phyloP scores from a whole-genome alignment of 1,284 basidiomycete genomes.

The Irpex sp. region DNA sequence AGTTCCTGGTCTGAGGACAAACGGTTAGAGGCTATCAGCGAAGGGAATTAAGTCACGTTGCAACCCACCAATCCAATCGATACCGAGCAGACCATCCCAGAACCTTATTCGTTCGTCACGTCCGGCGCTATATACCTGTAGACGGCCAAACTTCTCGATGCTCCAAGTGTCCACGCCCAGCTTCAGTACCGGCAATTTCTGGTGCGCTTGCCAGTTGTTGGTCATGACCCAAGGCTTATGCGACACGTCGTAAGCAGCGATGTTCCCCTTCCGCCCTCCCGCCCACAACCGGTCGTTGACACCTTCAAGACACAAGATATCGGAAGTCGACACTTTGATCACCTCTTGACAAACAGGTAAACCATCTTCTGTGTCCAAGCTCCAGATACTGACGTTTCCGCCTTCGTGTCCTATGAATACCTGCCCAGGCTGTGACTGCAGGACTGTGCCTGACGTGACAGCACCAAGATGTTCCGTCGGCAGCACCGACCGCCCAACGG shows the following conservation, averaged over 20 bases:
- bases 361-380: slow-evolving; percentile 44
- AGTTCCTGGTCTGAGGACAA: slow-evolving; percentile 63
- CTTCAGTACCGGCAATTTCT: slow-evolving; percentile 70
- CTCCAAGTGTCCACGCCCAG: slow-evolving; percentile 73
- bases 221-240: slow-evolving; percentile 80
- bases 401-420: slow-evolving; percentile 95
- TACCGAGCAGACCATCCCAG: slow-evolving; percentile 89
- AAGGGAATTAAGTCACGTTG: background rate
- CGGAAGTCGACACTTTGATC: slow-evolving; percentile 76
- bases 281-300: slow-evolving; percentile 84
- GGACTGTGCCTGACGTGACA: slow-evolving; percentile 76
- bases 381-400: slow-evolving; percentile 84
- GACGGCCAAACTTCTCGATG: slow-evolving; percentile 56
- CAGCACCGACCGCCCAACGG: slow-evolving; percentile 44
- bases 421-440: slow-evolving; percentile 63
- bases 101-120: slow-evolving; percentile 74
- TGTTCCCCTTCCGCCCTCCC: slow-evolving; percentile 77
- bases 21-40: background rate
- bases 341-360: slow-evolving; percentile 61
- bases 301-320: slow-evolving; percentile 77
- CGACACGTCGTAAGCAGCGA: slow-evolving; percentile 79
- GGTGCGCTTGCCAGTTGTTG: slow-evolving; percentile 89
- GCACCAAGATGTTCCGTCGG: slow-evolving; percentile 69
- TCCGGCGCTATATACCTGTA: slow-evolving; percentile 78
- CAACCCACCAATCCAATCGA: slow-evolving; percentile 81